Evolutionary conservation across 176 grass and related monocot genomes (phyloP), one percentile per base, ranked within the genome.

Genomic region (Elaeis guineensis): DNA sequence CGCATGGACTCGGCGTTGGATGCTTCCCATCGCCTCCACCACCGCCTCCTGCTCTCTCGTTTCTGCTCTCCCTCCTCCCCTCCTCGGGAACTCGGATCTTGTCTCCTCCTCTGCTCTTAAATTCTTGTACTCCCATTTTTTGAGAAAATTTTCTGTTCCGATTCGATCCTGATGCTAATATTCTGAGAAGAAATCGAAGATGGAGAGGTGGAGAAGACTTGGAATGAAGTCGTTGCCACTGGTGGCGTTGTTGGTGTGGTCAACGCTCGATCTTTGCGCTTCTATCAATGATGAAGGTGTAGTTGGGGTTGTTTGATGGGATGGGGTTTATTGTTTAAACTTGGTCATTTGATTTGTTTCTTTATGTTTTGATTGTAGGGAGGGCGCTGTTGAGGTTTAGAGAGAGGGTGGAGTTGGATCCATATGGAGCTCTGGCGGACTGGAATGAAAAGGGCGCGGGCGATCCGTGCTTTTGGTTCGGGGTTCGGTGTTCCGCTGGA

Each of bases 401-500:
- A 55, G 51, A 25, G 17, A 55, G 15, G 18, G 23, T 57, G 26
- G 65, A 68, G 15, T 55, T 68, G 14, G 65, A 68, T 68, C 51
- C 65, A 20, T 56, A 57, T 48, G 52, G 65, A 56, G 65, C 65
- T 55, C 21, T 68, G 52, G 18, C 12, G n/a, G 19, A 68, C 39
- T 68, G 65, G 65, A 52, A 68, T 3, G 52, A 22, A 0, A 29
- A 17, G 3, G 28, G 29, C 17, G 17, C 4, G n/a, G 20, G 4
- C 11, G 19, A 56, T 57, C 52, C 52, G 8, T 68, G 65, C 26
- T 56, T 44, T n/a, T 68, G 65, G 65, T 68, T 57, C 20, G 65
- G 65, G 5, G 65, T 68, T 68, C 52, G 44, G 25, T 68, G 65
- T 52, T 18, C 19, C 3, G n/a, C 19, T 7, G 65, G 65, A 55